Percentiles rank a stretch among this genome's conserved stretches.
These are phyloP conservation scores for Lathyrus oleraceus DNA, from an alignment of 306 rosid species.

Conservation along the genomic window DNA sequence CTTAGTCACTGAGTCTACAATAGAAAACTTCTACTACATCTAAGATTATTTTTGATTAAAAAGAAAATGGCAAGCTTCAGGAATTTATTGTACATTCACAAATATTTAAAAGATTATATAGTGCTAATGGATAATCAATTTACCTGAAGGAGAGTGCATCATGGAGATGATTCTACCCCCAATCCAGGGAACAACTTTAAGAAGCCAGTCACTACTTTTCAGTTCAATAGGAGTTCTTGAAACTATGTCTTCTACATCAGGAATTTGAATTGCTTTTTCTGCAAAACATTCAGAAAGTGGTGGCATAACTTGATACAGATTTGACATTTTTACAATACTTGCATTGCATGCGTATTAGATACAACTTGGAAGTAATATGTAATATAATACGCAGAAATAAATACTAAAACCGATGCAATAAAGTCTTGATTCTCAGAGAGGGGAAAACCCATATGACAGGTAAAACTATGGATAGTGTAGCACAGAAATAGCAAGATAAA, in stretches of 20 bases:
- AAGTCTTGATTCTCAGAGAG: neutral
- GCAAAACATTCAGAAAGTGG: conserved; percentile 33
- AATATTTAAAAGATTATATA: too few relatives aligned
- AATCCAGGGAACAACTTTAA: conserved; percentile 87
- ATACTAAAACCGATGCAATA: too few relatives aligned
- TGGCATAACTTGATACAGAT: conserved; percentile 12
- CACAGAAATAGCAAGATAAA: conserved; percentile 18
- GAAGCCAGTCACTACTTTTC: conserved; percentile 69
- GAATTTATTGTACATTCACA: too few relatives aligned
- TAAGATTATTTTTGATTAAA: too few relatives aligned
- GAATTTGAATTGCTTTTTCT: conserved; percentile 72
- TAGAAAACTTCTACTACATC: too few relatives aligned
- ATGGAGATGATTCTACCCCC: conserved; percentile 94
- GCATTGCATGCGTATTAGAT: too few relatives aligned
- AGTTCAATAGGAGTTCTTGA: conserved; percentile 72
- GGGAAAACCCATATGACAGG: neutral
- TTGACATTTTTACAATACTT: neutral
- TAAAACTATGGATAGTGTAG: conserved; percentile 13
- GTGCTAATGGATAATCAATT: too few relatives aligned
- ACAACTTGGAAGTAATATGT: too few relatives aligned
- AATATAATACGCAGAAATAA: too few relatives aligned
- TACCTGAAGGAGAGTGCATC: conserved; percentile 82
- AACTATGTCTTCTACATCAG: conserved; percentile 56
- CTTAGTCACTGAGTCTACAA: too few relatives aligned
- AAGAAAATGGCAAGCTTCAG: too few relatives aligned